Percentiles rank a stretch among this genome's conserved stretches.
phyloP scores from a whole-genome alignment of 2,329 filamentous ascomycete species.

The Fusarium buxicola region DNA sequence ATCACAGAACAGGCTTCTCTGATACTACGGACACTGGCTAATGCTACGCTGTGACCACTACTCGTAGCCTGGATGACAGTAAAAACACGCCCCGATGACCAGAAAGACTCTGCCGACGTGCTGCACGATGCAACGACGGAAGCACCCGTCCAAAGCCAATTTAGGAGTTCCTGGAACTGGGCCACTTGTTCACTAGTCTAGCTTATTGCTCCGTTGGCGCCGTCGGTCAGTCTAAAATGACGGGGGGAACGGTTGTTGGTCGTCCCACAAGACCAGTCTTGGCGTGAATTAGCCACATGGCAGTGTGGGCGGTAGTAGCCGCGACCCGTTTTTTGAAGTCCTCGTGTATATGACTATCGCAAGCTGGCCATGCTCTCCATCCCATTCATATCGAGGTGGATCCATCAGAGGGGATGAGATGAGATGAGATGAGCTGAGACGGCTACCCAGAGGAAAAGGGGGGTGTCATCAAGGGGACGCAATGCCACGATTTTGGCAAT shows the following conservation, averaged over 20 bases:
- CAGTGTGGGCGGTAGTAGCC: slow-evolving; percentile 15
- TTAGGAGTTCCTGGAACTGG: neutral
- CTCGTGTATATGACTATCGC: neutral
- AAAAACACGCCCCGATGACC: slow-evolving; percentile 1
- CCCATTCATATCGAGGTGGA: neutral
- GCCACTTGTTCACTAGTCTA: slow-evolving; percentile 6
- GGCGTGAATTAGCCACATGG: slow-evolving; percentile 31
- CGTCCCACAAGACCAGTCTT: slow-evolving; percentile 7
- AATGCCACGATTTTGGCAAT: neutral
- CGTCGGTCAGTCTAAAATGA: slow-evolving; percentile 16
- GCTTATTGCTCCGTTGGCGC: slow-evolving; percentile 19
- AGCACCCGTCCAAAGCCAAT: slow-evolving; percentile 5
- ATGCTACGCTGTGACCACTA: neutral
- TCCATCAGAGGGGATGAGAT: neutral
- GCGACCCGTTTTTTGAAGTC: neutral
- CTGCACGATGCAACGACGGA: slow-evolving; percentile 12
- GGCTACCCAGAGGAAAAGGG: neutral
- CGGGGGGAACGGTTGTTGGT: slow-evolving; percentile 7
- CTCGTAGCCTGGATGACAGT: neutral
- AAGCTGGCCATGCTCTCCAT: neutral
- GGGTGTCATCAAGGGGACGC: neutral
- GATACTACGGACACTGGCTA: neutral
- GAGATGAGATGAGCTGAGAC: too few species aligned
- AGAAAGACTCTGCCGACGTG: slow-evolving; percentile 8
- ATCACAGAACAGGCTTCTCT: neutral